A percentile compares a stretch with the other conserved stretches of the same genome.
Evolutionary conservation across 2,329 filamentous ascomycete species (phyloP).

Genomic region (Sarocladium strictum): DNA sequence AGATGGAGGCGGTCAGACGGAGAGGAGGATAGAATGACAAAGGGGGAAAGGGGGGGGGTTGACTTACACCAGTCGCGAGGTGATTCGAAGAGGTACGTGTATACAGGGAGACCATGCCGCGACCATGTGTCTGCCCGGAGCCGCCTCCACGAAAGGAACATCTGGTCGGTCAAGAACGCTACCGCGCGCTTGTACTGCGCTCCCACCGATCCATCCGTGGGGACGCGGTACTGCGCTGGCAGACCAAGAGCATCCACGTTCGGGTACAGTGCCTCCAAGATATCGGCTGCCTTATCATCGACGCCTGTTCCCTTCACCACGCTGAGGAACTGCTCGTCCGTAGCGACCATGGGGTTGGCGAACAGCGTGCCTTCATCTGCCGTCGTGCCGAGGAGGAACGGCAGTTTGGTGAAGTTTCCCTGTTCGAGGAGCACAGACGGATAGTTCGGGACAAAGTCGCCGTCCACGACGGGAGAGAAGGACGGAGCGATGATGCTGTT

Average conservation of each 20-base stretch:
- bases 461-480: neutral
- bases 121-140: constrained; percentile 47
- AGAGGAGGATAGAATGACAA: no score
- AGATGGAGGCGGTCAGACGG: no score
- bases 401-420: neutral
- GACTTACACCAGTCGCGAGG: constrained; percentile 7
- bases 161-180: constrained; percentile 45
- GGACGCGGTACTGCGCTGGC: no score
- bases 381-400: neutral
- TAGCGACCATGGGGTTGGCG: neutral
- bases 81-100: constrained; percentile 45
- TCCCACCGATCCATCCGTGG: constrained; percentile 12
- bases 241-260: no score
- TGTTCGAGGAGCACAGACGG: neutral
- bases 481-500: neutral
- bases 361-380: neutral
- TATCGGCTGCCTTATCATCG: no score
- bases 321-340: neutral
- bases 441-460: neutral
- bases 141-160: constrained; percentile 50
- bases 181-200: constrained; percentile 46
- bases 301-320: no score
- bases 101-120: constrained; percentile 40
- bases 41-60: no score
- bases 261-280: no score